Conservation (phyloP, 2,329 filamentous ascomycete genomes). For the Aspergillus tanneri region DNA sequence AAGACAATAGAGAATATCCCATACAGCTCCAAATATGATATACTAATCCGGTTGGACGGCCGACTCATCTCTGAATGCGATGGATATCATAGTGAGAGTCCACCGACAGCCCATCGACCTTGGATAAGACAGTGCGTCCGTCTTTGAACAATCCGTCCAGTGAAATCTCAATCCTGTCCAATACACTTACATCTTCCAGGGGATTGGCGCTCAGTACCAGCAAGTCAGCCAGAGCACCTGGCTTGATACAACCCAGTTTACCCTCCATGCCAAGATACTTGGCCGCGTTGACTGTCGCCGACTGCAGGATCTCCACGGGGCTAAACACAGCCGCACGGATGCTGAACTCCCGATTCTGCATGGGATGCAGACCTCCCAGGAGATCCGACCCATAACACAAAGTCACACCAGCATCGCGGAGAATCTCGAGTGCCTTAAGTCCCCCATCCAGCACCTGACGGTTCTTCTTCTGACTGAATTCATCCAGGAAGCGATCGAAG, state of each 20-base stretch:
- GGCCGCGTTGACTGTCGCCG: slow-evolving; percentile 53
- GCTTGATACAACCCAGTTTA: slow-evolving; percentile 50
- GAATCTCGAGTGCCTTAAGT: slow-evolving; percentile 47
- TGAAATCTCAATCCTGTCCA: slow-evolving; percentile 49
- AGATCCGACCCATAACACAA: slow-evolving; percentile 58
- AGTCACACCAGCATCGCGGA: slow-evolving; percentile 51
- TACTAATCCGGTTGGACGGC: too few relatives aligned
- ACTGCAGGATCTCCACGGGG: slow-evolving; percentile 46
- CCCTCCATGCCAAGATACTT: slow-evolving; percentile 47
- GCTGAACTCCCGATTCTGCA: slow-evolving; percentile 50
- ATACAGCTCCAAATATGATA: too few relatives aligned
- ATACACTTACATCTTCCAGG: slow-evolving; percentile 52
- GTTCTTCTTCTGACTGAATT: slow-evolving; percentile 46
- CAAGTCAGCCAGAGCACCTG: slow-evolving; percentile 53
- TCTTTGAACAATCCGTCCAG: slow-evolving; percentile 56
- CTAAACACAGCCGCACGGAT: slow-evolving; percentile 45
- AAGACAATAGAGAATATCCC: too few relatives aligned
- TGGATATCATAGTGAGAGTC: slow-evolving; percentile 4
- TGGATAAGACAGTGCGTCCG: slow-evolving; percentile 44
- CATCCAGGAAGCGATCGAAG: slow-evolving; percentile 4
- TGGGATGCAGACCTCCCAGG: slow-evolving; percentile 46
- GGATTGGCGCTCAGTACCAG: slow-evolving; percentile 53
- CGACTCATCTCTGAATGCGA: neutral
- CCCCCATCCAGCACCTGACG: slow-evolving; percentile 48
- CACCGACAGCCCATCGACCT: neutral